Base-by-base conservation (phyloP, 2,329 filamentous ascomycete species). In the Nigrospora sphaerica region DNA sequence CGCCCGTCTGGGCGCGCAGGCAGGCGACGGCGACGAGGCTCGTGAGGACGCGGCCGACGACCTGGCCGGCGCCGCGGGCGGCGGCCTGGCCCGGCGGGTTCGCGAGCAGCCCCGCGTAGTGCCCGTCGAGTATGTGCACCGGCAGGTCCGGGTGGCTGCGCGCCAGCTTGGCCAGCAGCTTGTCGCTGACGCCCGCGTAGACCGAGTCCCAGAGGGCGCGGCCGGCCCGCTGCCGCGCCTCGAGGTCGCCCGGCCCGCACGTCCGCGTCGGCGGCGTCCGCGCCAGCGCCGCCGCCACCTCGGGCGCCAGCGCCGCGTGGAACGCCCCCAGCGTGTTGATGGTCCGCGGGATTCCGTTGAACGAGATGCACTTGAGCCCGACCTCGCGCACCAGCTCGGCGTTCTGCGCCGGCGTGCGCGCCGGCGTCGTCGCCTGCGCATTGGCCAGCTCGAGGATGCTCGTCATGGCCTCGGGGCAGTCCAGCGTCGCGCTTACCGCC, bases 321-420 rank as follows among this genome's bases (percentile, higher is more conserved):
- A 91, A 90, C 19, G 81, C 81, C 57, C 82, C 83, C 2, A 95
- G 81, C 57, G 79, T 83, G 73, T 93, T 93, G 70, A 93, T 93
- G 23, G 83, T 85, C 53, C 88, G 83, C 2, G 88, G 88, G 55
- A 93, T 88, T 53, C 85, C 85, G 68, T 88, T 88, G 74, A 89
- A 87, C 48, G 81, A 82, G 63, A 89, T 88, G 65, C 84, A 88
- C 63, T 88, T 88, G 51, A 88, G 73, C 2, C 83, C 85, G 49
- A 88, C 76, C 55, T 89, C 85, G 56, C 85, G 80, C 71, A 89
- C 86, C 48, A 87, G 72, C 61, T 88, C 85, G 51, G 85, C 85
- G 32, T 77, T 72, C 23, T 73, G 68, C 3, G 77, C 67, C 13
- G 67, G 61, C 32, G 54, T 55, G 44, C 57, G 51, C 46, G 13